Evolutionary conservation across 2,329 filamentous ascomycete genomes (phyloP).

Genomic region (Colletotrichum theobromicola): DNA sequence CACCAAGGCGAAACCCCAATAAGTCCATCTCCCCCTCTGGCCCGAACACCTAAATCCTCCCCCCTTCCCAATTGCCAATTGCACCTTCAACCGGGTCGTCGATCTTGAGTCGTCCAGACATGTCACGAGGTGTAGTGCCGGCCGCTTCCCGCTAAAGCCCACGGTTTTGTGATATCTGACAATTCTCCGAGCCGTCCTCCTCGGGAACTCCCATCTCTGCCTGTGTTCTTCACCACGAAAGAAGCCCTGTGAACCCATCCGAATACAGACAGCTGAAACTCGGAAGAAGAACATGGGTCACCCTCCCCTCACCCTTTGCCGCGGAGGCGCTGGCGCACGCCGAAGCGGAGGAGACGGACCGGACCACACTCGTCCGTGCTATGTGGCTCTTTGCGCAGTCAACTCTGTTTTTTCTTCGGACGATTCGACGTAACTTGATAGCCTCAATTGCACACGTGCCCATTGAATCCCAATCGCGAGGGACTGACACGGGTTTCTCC

Average conservation of each 20-base stretch:
- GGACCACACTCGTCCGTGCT: neutral
- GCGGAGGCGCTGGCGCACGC: neutral
- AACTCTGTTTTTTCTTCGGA: neutral
- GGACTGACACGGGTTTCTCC: too few species aligned
- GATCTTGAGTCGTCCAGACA: neutral
- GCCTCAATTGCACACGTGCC: too few species aligned
- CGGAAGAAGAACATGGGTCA: neutral
- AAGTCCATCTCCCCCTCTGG: neutral
- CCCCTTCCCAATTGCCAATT: too few species aligned
- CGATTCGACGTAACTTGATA: too few species aligned
- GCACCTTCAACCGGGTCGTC: neutral
- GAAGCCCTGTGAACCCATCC: neutral
- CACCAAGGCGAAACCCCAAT: too few species aligned
- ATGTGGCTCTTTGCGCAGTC: neutral
- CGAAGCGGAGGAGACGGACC: neutral
- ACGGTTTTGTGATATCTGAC: neutral
- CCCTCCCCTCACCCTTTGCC: neutral
- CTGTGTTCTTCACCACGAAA: neutral
- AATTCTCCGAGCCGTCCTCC: neutral
- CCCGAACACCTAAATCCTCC: neutral
- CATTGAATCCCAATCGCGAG: too few species aligned
- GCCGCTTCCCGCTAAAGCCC: neutral
- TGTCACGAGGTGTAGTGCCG: neutral
- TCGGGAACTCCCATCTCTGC: neutral
- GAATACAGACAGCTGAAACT: neutral